These are phyloP conservation scores for Trapa incisa DNA, from an alignment of 345 rosid genomes.

Conservation along the genomic window DNA sequence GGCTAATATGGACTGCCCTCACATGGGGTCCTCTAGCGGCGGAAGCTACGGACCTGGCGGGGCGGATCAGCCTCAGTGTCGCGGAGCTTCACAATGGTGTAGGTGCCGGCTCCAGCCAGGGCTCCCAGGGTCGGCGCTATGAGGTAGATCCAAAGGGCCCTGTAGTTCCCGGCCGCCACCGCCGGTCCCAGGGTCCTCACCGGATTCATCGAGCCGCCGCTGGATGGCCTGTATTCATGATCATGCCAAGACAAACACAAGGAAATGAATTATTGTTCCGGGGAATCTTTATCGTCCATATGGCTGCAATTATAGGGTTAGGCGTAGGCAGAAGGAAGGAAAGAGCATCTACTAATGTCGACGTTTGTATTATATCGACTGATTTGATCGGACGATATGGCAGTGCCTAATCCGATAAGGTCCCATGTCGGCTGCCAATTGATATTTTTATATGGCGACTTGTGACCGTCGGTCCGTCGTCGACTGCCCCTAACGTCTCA, in stretches of 20 bases:
- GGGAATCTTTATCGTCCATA: background rate
- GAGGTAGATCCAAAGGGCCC: conserved; percentile 61
- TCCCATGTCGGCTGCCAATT: background rate
- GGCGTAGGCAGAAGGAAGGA: background rate
- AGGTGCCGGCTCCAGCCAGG: conserved; percentile 57
- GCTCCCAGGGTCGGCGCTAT: conserved; percentile 90
- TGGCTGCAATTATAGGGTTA: background rate
- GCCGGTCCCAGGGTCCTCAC: conserved; percentile 91
- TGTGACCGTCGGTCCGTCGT: background rate
- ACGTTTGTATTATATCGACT: background rate
- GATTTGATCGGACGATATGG: background rate
- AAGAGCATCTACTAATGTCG: background rate
- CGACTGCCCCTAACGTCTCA: background rate
- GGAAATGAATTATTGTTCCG: background rate
- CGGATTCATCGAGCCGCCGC: conserved; percentile 79
- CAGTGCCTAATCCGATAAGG: background rate
- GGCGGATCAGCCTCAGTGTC: conserved; percentile 52
- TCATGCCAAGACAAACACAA: background rate
- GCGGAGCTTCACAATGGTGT: conserved; percentile 67
- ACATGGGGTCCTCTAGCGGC: conserved; percentile 30
- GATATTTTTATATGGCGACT: background rate
- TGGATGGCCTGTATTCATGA: conserved; percentile 47
- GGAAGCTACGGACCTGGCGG: conserved; percentile 72
- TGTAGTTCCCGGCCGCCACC: conserved; percentile 80
- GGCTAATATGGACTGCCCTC: background rate